Percentiles rank a stretch among this genome's conserved stretches.
Evolutionary conservation across 495 filamentous ascomycete genomes (phyloP).

Genomic region (Lasiosphaeris hirsuta): DNA sequence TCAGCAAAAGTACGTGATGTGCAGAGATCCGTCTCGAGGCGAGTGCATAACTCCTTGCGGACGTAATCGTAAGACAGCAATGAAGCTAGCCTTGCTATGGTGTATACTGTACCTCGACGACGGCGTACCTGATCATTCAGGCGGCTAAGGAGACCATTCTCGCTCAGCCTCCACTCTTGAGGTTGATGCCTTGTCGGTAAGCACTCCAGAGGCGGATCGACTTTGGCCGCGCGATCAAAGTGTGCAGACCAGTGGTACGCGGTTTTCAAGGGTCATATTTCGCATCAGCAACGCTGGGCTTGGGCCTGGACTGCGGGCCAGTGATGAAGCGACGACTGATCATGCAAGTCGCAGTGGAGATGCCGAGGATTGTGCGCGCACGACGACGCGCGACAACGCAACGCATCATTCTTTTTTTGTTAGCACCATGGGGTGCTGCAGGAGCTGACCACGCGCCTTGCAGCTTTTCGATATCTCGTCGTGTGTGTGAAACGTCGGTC

Average conservation of each 20-base stretch:
- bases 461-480: not conserved
- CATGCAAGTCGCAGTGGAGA: not conserved
- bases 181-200: not conserved
- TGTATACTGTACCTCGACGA: not conserved
- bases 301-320: constrained; percentile 2
- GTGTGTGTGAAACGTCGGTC: not conserved
- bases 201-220: constrained; percentile 3
- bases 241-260: not conserved
- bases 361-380: not conserved
- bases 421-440: not conserved
- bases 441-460: constrained; percentile 6
- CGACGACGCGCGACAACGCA: not conserved
- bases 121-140: not conserved
- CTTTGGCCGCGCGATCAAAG: not conserved
- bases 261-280: not conserved
- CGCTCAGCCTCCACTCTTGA: constrained; percentile 10
- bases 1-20: no score
- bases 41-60: no score
- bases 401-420: not conserved
- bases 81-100: no score
- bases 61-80: no score
- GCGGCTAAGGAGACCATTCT: constrained; percentile 7
- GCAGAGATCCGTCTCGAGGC: no score
- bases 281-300: no score
- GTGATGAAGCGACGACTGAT: not conserved